Evolutionary conservation across 495 filamentous ascomycete genomes (phyloP).

Genomic region (Pyrenula massariospora): DNA sequence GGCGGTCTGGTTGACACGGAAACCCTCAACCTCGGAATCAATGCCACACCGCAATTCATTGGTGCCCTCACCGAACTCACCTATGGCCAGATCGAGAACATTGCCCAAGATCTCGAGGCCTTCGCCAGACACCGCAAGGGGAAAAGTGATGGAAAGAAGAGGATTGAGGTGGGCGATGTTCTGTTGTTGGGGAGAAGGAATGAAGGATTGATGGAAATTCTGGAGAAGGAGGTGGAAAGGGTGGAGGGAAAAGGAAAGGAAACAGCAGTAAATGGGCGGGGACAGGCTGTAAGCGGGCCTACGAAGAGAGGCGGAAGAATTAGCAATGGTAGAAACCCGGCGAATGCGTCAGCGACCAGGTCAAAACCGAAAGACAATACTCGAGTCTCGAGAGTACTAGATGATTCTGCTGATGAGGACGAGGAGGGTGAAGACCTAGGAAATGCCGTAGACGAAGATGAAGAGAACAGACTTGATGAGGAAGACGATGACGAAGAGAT

Average conservation of each 20-base stretch:
- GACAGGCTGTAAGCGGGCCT: neutral
- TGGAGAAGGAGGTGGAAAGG: slow-evolving; percentile 15
- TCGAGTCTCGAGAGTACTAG: neutral
- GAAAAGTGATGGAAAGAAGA: slow-evolving; percentile 73
- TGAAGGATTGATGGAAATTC: slow-evolving; percentile 63
- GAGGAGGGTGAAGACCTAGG: neutral
- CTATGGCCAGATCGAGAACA: slow-evolving; percentile 77
- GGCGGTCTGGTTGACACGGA: slow-evolving; percentile 87
- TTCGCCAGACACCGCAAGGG: slow-evolving; percentile 53
- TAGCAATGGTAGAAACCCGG: neutral
- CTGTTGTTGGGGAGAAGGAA: slow-evolving; percentile 78
- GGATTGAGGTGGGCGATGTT: slow-evolving; percentile 75
- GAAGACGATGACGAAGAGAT: neutral
- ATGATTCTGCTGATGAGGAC: neutral
- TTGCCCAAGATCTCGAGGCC: slow-evolving; percentile 62
- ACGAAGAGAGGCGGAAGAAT: neutral
- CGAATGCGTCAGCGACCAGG: neutral
- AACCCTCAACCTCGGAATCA: slow-evolving; percentile 59
- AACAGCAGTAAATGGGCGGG: neutral
- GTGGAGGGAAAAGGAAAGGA: neutral
- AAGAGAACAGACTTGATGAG: neutral
- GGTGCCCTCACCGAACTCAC: slow-evolving; percentile 84
- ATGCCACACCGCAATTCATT: slow-evolving; percentile 93
- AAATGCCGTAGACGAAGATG: neutral
- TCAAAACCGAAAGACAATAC: neutral